Percentiles rank a stretch among this genome's conserved stretches.
Conservation (phyloP, 371 early-diverging fungal genomes). For the Hamiltosporidium magnivora region DNA sequence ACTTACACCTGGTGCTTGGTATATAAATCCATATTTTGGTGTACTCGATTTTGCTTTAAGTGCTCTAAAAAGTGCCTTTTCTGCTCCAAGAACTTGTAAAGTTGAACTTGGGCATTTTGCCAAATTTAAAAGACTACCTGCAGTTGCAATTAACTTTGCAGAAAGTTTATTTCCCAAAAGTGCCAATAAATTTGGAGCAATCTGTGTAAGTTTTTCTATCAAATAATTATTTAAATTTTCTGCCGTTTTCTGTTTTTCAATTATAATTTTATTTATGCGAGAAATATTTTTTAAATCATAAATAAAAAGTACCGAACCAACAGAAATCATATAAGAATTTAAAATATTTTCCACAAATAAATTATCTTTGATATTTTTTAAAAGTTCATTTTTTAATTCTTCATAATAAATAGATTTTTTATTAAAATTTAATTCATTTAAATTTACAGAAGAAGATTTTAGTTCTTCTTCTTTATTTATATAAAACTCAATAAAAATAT, state of each 20-base stretch:
- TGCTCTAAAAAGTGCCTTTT: slow-evolving; percentile 89
- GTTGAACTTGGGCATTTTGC: slow-evolving; percentile 90
- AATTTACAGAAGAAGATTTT: too few relatives aligned
- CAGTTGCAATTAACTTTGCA: slow-evolving; percentile 80
- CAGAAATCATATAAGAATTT: not conserved
- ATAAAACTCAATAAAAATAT: too few relatives aligned
- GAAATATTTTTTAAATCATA: not conserved
- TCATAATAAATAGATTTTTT: too few relatives aligned
- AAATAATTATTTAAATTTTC: slow-evolving; percentile 74
- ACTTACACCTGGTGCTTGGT: slow-evolving; percentile 81
- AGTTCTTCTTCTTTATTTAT: too few relatives aligned
- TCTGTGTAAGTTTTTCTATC: slow-evolving; percentile 75
- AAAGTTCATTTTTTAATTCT: too few relatives aligned
- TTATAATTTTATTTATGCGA: not conserved
- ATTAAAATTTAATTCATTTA: too few relatives aligned
- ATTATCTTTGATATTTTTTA: too few relatives aligned
- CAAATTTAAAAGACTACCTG: slow-evolving; percentile 84
- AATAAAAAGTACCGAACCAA: not conserved
- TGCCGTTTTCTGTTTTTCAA: not conserved
- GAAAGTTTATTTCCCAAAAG: slow-evolving; percentile 87
- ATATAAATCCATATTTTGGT: slow-evolving; percentile 94
- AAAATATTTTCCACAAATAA: too few relatives aligned
- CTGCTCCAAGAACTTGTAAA: slow-evolving; percentile 93
- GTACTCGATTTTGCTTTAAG: slow-evolving; percentile 90
- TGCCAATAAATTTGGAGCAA: slow-evolving; percentile 90